Evolutionary conservation across 805 yeast species (phyloP), one percentile per base, ranked within the genome.

Genomic region (Ogataea populi-albae): DNA sequence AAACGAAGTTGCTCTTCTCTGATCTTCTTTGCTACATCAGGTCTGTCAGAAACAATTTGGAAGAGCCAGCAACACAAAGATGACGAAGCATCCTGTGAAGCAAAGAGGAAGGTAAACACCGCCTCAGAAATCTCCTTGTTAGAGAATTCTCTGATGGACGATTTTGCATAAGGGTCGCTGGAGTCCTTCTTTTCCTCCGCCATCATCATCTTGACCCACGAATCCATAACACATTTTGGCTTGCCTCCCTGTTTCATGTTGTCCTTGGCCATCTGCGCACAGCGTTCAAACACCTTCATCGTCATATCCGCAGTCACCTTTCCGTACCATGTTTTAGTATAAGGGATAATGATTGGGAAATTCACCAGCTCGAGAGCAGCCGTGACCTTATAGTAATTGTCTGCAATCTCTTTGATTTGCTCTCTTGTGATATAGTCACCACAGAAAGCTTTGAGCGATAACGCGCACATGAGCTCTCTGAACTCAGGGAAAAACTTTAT

Each of bases 301-400:
- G 96, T 86, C 71, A 81, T 77, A 60, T 93, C 95, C 39, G 97
- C 95, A 55, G 89, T 84, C 58, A 75, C 79, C 69, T 86, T 82
- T 49, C 98, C 98, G 64, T 89, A 86, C 98, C 98, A 93, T 23
- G 98, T 83, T 69, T 89, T 91, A 43, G 98, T 88, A 72, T 74
- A 93, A 21, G 98, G 98, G 31, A 93, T 62, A 47, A 93, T 91
- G 54, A 93, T 86, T 45, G 98, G 98, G 79, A 93, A 93, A 70
- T 93, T 93, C 44, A 93, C 98, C 49, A 93, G 76, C 67, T 93
- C 98, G 57, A 93, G 74, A 19, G 98, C 98, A 41, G 95, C 95
- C 10, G 98, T 93, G 48, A 93, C 85, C 47, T 77, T 69, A 65
- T 79, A 93, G 66, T 89, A 93, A 63, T 89, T 88, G 62, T 91